phyloP scores from a whole-genome alignment of 2,329 filamentous ascomycete genomes.

The Exophiala alcalophila region DNA sequence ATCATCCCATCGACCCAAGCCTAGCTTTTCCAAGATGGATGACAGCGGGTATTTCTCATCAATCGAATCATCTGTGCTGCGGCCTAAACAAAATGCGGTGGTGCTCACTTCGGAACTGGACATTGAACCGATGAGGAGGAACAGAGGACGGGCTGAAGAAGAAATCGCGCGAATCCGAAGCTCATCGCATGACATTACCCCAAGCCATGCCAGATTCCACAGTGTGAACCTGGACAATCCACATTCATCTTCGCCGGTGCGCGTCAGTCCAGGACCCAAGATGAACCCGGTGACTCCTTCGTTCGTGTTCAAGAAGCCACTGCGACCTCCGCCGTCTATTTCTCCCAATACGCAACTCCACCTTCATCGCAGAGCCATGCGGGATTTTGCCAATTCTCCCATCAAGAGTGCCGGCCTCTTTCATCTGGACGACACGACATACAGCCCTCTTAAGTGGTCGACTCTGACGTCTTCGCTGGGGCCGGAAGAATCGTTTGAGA shows the following conservation, averaged over 20 bases:
- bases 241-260: slow-evolving; percentile 27
- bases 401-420: slow-evolving; percentile 47
- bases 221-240: slow-evolving; percentile 34
- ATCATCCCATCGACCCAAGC: slow-evolving; percentile 65
- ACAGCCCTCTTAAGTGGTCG: slow-evolving; percentile 52
- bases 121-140: slow-evolving; percentile 68
- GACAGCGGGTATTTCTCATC: slow-evolving; percentile 98
- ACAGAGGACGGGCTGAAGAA: slow-evolving; percentile 80
- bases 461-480: slow-evolving; percentile 39
- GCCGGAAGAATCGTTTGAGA: slow-evolving; percentile 54
- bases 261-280: slow-evolving; percentile 12
- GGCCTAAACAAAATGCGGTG: slow-evolving; percentile 63
- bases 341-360: slow-evolving; percentile 91
- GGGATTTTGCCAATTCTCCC: slow-evolving; percentile 77
- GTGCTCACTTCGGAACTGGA: slow-evolving; percentile 71
- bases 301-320: slow-evolving; percentile 67
- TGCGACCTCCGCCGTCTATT: slow-evolving; percentile 67
- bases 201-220: slow-evolving; percentile 57
- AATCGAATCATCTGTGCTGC: slow-evolving; percentile 81
- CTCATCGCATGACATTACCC: slow-evolving; percentile 83
- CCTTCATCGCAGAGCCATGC: slow-evolving; percentile 80
- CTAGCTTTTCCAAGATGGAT: slow-evolving; percentile 75
- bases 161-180: slow-evolving; percentile 91
- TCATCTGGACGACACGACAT: slow-evolving; percentile 41
- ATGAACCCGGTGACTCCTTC: slow-evolving; percentile 27